Evolutionary conservation across 768 basidiomycete genomes (phyloP).

Genomic region (Crassisporium funariophilum): DNA sequence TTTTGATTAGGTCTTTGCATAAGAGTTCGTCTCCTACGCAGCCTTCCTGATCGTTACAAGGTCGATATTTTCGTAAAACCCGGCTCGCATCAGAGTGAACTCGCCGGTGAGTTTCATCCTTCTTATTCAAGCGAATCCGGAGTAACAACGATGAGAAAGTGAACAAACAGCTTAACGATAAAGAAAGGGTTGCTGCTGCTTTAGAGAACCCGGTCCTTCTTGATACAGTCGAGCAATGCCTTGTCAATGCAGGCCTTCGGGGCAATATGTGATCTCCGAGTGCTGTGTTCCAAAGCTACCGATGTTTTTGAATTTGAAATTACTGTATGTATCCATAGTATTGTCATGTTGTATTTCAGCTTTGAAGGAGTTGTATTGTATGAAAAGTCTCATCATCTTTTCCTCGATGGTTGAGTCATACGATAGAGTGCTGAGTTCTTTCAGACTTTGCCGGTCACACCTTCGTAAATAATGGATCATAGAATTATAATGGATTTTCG

Average conservation of each 20-base stretch:
- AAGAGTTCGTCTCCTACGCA: slow-evolving; percentile 85
- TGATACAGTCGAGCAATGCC: slow-evolving; percentile 79
- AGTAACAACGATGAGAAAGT: slow-evolving; percentile 47
- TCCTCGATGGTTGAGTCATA: no score
- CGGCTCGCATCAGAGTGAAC: slow-evolving; percentile 95
- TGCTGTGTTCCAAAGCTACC: no score
- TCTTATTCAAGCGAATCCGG: neutral
- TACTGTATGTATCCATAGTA: slow-evolving; percentile 15
- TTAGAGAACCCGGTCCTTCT: slow-evolving; percentile 88
- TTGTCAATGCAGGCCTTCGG: slow-evolving; percentile 35
- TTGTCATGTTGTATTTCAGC: slow-evolving; percentile 1
- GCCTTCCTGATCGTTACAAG: slow-evolving; percentile 91
- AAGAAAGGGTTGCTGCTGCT: slow-evolving; percentile 96
- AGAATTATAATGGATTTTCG: no score
- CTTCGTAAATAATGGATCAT: no score
- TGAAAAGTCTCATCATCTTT: neutral
- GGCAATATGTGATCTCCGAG: slow-evolving; percentile 9
- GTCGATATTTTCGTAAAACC: slow-evolving; percentile 92
- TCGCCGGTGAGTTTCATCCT: slow-evolving; percentile 59
- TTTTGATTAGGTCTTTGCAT: slow-evolving; percentile 80
- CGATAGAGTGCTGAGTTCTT: no score
- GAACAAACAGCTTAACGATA: slow-evolving; percentile 98
- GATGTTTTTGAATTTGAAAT: slow-evolving; percentile 1
- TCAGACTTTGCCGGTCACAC: no score
- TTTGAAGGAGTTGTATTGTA: neutral